Evolutionary conservation across 768 basidiomycete genomes (phyloP), one percentile per base, ranked within the genome.

Genomic region (Termitomyces sp.): DNA sequence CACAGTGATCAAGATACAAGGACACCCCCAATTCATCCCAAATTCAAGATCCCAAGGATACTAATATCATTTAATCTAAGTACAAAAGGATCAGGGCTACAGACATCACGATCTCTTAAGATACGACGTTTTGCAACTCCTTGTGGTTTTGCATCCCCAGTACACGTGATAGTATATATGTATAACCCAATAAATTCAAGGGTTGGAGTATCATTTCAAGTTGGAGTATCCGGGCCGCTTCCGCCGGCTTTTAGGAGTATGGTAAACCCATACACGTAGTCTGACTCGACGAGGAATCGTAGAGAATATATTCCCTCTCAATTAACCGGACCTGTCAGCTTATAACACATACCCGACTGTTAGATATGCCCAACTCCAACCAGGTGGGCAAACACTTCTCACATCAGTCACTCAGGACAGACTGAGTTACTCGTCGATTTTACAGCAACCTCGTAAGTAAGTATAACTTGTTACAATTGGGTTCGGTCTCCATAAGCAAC

Each of bases 401-500:
- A n/a, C 19, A 10, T 34, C 21, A 16, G 16, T 32, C 32, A 41
- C 21, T 42, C 21, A 5, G 25, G 50, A 8, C 21, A 17, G n/a
- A 30, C 16, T 19, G 25, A 51, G 10, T n/a, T 50, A 9, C 21
- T 39, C 19, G 34, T 28, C 40, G 35, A 32, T 35, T 25, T n/a
- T 27, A 37, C 23, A 63, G 57, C 42, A 54, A 48, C 34, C 59
- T 21, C 43, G 52, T 17, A 60, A 61, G 57, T 58, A 40, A 59
- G 57, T 19, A 41, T 49, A 21, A 39, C 11, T 37, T 19, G n/a
- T 42, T 14, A 16, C n/a, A n/a, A n/a, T 32, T 37, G 32, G 44
- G 49, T 3, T 46, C 19, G 25, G 12, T 11, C 37, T 25, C 7
- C 17, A 43, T 19, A 39, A 19, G 17, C 14, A 32, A 49, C 28